Evolutionary conservation across 371 early-diverging fungal genomes (phyloP).

Genomic region (Apophysomyces variabilis): DNA sequence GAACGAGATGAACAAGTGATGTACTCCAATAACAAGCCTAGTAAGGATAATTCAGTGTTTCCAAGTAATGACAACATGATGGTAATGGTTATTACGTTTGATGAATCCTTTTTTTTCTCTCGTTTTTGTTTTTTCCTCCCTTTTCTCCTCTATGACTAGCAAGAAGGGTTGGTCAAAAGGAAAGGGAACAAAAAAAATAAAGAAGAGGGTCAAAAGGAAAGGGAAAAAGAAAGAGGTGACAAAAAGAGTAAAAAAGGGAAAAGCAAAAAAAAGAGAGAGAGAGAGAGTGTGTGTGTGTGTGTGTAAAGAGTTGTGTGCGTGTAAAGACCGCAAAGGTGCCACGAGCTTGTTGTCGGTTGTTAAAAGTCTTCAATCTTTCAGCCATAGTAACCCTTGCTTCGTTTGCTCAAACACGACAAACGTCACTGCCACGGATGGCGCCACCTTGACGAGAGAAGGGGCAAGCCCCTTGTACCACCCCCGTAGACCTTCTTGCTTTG

Average conservation of each 20-base stretch:
- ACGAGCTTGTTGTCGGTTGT: slow-evolving; percentile 8
- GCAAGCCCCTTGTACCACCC: slow-evolving; percentile 88
- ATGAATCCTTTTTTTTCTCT: slow-evolving; percentile 4
- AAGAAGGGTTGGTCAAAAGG: background rate
- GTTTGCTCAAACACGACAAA: slow-evolving; percentile 81
- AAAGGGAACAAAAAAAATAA: background rate
- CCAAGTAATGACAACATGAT: background rate
- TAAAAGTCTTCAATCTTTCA: background rate
- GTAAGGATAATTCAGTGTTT: background rate
- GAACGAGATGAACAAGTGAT: slow-evolving; percentile 1
- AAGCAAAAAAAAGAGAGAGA: background rate
- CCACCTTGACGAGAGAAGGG: slow-evolving; percentile 88
- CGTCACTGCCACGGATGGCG: slow-evolving; percentile 83
- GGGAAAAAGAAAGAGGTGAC: background rate
- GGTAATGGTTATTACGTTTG: background rate
- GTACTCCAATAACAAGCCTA: background rate
- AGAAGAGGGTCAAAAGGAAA: background rate
- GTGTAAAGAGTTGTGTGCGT: too few relatives aligned
- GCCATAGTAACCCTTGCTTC: slow-evolving; percentile 19
- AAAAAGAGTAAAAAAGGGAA: background rate
- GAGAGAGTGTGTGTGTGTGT: too few relatives aligned
- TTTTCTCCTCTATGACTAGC: background rate
- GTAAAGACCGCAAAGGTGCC: background rate
- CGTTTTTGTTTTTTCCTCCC: background rate
- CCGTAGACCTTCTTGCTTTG: slow-evolving; percentile 73